These are phyloP conservation scores for Aureobasidium sp. DNA, from an alignment of 2,329 filamentous ascomycete genomes.

Conservation along the genomic window DNA sequence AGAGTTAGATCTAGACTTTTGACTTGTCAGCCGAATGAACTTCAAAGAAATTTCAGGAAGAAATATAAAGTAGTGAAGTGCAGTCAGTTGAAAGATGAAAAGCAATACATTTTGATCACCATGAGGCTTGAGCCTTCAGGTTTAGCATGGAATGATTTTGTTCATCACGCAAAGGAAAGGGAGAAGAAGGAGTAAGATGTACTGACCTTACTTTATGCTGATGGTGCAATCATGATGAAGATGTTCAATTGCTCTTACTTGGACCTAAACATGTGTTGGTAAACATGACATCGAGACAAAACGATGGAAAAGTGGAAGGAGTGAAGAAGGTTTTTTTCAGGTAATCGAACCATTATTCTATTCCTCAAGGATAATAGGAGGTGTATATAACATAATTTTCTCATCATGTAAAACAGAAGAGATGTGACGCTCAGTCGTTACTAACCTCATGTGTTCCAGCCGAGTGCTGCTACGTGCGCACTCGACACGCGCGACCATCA, in stretches of 20 bases:
- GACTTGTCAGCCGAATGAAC: conserved; percentile 10
- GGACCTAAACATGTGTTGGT: conserved; percentile 10
- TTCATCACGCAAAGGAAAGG: conserved; percentile 51
- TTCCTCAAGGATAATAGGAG: conserved; percentile 41
- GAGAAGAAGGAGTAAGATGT: neutral
- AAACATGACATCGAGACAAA: conserved; percentile 2
- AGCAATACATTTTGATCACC: conserved; percentile 60
- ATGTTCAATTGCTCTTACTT: neutral
- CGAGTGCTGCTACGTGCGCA: neutral
- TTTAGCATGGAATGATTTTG: conserved; percentile 69
- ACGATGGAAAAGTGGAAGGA: neutral
- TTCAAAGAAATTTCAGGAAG: neutral
- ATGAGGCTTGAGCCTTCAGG: conserved; percentile 57
- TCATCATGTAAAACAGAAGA: conserved; percentile 33
- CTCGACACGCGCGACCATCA: neutral
- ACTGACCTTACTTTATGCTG: neutral
- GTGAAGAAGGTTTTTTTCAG: conserved; percentile 28
- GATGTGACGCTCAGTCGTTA: neutral
- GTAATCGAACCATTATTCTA: conserved; percentile 42
- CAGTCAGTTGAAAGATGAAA: conserved; percentile 79
- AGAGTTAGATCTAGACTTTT: conserved; percentile 11
- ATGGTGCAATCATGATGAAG: neutral
- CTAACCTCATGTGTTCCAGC: conserved; percentile 2
- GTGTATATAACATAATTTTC: conserved; percentile 43
- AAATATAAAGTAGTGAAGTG: conserved; percentile 16